Conservation (phyloP, 208 protist genomes). For the Zelonia costaricensis region DNA sequence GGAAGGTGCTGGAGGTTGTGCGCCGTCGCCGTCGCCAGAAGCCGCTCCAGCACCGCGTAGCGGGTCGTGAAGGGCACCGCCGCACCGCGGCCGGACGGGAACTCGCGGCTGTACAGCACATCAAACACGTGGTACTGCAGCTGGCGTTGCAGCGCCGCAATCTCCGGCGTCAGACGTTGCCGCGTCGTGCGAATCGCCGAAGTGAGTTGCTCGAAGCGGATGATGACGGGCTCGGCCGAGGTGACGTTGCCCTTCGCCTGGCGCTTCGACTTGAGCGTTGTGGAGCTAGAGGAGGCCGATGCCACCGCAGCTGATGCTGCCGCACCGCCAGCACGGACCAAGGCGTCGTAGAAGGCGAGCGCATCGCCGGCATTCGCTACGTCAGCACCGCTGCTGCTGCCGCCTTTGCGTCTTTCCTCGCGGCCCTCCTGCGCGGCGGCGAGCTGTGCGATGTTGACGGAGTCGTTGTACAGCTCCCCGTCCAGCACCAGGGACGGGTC, state of each 20-base stretch:
- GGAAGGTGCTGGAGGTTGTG: conserved; percentile 17
- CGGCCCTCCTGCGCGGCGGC: not conserved
- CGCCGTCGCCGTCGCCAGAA: conserved; percentile 23
- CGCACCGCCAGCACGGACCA: not conserved
- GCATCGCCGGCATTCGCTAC: not conserved
- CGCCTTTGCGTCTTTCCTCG: not conserved
- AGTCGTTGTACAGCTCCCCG: conserved; percentile 89
- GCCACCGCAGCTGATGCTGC: too few species aligned
- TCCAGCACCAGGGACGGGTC: conserved; percentile 85
- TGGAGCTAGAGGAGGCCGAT: too few species aligned
- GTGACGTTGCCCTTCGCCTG: not conserved
- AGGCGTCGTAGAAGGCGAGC: conserved; percentile 12
- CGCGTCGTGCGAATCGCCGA: conserved; percentile 82
- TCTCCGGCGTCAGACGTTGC: conserved; percentile 46
- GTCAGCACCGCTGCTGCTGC: not conserved
- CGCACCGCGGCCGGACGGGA: conserved; percentile 16
- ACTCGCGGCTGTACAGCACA: conserved; percentile 60
- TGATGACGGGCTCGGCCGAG: conserved; percentile 17
- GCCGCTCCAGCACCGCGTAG: conserved; percentile 39
- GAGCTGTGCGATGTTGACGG: conserved; percentile 34
- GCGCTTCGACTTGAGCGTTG: not conserved
- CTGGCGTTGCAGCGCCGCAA: conserved; percentile 57
- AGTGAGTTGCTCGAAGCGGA: conserved; percentile 72
- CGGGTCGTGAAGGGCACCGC: conserved; percentile 46
- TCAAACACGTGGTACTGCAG: conserved; percentile 91